These are phyloP conservation scores for Paecilomyces sp. DNA, from an alignment of 2,329 filamentous ascomycete genomes.

Conservation along the genomic window DNA sequence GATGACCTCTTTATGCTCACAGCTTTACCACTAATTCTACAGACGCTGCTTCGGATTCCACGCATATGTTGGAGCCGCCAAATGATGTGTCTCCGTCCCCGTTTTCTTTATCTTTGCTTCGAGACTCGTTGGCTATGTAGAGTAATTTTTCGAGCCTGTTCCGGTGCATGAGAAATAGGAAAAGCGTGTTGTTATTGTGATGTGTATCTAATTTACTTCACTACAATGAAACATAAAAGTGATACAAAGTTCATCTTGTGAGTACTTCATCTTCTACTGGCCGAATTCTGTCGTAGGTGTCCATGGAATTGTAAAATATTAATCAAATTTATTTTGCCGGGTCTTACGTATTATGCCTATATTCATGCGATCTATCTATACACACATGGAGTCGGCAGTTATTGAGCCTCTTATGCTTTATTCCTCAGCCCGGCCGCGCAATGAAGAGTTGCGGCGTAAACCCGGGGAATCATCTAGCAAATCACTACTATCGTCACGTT, in stretches of 20 bases:
- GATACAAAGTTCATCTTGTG: background rate
- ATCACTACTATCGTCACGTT: too few species aligned
- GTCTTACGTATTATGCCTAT: too few species aligned
- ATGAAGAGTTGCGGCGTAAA: too few species aligned
- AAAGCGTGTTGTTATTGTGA: background rate
- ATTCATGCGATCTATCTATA: too few species aligned
- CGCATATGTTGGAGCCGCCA: background rate
- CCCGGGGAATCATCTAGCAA: too few species aligned
- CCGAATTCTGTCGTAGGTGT: too few species aligned
- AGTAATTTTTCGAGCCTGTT: background rate
- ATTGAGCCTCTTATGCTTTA: too few species aligned
- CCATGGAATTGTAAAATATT: too few species aligned
- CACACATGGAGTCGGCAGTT: too few species aligned
- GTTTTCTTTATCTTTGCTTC: background rate
- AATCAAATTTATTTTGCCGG: too few species aligned
- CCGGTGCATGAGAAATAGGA: background rate
- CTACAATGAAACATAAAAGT: background rate
- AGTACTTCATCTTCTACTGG: too few species aligned
- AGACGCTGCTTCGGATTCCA: background rate
- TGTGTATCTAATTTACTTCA: background rate
- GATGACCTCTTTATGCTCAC: conserved; percentile 1
- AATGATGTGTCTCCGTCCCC: background rate
- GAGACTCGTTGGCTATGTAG: background rate
- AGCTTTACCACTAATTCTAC: background rate
- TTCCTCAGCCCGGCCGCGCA: too few species aligned